Percentiles rank a stretch among this genome's conserved stretches.
phyloP scores from a whole-genome alignment of 768 basidiomycete species.

The Filobasidium floriforme region DNA sequence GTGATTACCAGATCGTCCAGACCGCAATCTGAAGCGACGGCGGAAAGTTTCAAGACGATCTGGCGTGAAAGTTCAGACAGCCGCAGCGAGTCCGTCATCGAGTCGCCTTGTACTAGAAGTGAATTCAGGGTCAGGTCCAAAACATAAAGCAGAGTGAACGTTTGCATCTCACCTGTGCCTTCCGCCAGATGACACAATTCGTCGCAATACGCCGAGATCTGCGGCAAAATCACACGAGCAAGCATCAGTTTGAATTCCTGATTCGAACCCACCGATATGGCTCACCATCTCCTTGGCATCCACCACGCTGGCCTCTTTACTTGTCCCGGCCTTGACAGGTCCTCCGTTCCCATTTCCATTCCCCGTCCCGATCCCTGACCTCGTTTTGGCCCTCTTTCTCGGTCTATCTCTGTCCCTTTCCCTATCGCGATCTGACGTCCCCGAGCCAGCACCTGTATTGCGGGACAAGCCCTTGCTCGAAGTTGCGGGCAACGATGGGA shows the following conservation, averaged over 20 bases:
- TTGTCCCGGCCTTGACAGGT: no score
- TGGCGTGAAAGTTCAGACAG: not conserved
- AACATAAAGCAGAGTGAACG: not conserved
- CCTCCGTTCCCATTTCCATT: no score
- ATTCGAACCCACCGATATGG: not conserved
- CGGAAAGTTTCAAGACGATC: slow-evolving; percentile 3
- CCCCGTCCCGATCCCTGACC: no score
- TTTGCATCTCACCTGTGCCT: not conserved
- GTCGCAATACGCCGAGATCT: slow-evolving; percentile 5
- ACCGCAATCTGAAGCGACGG: not conserved
- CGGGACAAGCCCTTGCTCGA: not conserved
- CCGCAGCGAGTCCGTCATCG: not conserved
- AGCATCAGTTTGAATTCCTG: not conserved
- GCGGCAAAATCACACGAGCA: not conserved
- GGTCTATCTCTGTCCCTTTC: not conserved
- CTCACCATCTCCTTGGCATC: not conserved
- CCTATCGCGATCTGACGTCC: not conserved
- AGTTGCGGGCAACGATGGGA: no score
- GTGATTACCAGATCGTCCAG: not conserved
- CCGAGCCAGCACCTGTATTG: not conserved
- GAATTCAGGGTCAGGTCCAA: not conserved
- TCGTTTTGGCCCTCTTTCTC: not conserved
- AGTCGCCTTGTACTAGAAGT: not conserved
- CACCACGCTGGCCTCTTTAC: not conserved
- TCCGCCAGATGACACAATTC: not conserved